Base-by-base conservation (phyloP, 768 basidiomycete species). In the Dioszegia aurantiaca region DNA sequence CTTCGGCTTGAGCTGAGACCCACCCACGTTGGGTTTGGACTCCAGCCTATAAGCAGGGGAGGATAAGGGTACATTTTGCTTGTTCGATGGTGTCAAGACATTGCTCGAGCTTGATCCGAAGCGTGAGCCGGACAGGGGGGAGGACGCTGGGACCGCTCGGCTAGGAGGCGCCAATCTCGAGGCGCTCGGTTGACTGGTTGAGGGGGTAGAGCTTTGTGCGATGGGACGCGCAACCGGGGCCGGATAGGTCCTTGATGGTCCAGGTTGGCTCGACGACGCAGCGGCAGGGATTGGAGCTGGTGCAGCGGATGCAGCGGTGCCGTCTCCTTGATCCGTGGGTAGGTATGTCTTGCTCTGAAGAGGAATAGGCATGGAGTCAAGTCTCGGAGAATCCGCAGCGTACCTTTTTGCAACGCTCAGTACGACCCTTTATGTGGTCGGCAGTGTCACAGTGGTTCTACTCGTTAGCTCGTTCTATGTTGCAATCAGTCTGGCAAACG, bases 381-480 rank as follows among this genome's bases (percentile, higher is more conserved):
- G 26, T 26, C 14, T 11, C 21, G 9, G 14, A 30, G 40, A n/a
- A 26, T 17, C 8, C 8, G 44, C 4, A 27, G 26, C 44, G 23
- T 19, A 47, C 40, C 41, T 55, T 44, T 8, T 17, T 11, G 39
- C 33, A 54, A 16, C 63, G 40, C 47, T 41, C 59, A 30, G 46
- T 41, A 14, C 63, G 21, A n/a, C 59, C 63, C 49, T 54, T 53
- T 14, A 55, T 21, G 49, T 72, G 70, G 24, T 58, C 41, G 2
- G 44, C 24, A 27, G 62, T 59, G 1, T 37, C 17, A 46, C 70
- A 72, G 26, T 72, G 70, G n/a, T 59, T 49, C 70, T 72, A 31
- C 5, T 39, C 17, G 19, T 57, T 19, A 54, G 43, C 19, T 8
- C 27, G 2, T 19, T 46, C 14, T 17, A n/a, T n/a, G n/a, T n/a